Conservation (phyloP, 495 filamentous ascomycete species). For the Acidomyces sp. region DNA sequence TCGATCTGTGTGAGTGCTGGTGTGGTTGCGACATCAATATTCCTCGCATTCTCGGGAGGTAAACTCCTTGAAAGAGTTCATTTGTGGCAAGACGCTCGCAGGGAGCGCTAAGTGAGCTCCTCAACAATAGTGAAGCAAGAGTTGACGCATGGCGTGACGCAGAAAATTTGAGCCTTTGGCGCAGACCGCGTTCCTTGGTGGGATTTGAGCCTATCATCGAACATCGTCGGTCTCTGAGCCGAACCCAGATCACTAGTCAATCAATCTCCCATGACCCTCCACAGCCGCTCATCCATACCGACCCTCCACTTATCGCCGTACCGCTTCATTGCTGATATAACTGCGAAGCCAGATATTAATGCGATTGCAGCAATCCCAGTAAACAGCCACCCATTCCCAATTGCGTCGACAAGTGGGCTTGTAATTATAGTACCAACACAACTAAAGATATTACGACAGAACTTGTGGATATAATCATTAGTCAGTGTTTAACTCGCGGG, state of each 20-base stretch:
- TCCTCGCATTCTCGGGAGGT: constrained; percentile 30
- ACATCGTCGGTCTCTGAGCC: too few relatives aligned
- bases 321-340: constrained; percentile 53
- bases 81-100: constrained; percentile 20
- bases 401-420: constrained; percentile 61
- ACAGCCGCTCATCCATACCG: constrained; percentile 46
- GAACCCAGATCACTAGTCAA: too few relatives aligned
- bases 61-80: constrained; percentile 22
- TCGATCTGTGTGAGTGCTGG: constrained; percentile 24
- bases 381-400: constrained; percentile 83
- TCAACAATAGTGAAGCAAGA: neutral
- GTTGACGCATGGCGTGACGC: neutral
- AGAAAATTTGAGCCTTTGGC: constrained; percentile 1
- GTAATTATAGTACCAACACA: constrained; percentile 65
- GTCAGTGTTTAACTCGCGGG: too few relatives aligned
- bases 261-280: constrained; percentile 14
- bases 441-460: constrained; percentile 75
- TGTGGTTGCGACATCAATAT: constrained; percentile 24
- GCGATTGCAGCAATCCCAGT: constrained; percentile 61
- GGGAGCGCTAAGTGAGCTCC: neutral
- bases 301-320: constrained; percentile 56
- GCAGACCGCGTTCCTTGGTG: neutral
- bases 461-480: too few relatives aligned
- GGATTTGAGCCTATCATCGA: too few relatives aligned
- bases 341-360: constrained; percentile 33